A percentile compares a stretch with the other conserved stretches of the same genome.
Conservation (phyloP, 163 green algal genomes). For the Coccomyxa subellipsoidea region DNA sequence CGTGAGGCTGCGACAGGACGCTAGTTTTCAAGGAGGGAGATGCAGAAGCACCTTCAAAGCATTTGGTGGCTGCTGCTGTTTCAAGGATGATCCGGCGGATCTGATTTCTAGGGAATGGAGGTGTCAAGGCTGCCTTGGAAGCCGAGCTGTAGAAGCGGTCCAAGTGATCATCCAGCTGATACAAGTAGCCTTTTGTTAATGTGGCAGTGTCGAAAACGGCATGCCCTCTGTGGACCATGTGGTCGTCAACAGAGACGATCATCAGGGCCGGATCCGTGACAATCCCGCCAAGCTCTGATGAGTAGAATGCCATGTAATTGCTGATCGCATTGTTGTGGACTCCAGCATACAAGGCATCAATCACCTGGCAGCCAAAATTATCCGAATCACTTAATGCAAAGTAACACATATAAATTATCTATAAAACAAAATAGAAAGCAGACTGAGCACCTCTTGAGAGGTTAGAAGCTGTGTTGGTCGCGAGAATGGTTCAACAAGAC, state of each 20-base stretch:
- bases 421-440: no score
- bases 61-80: slow-evolving; percentile 66
- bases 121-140: slow-evolving; percentile 45
- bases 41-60: slow-evolving; percentile 1
- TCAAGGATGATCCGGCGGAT: slow-evolving; percentile 75
- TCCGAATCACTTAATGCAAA: background rate
- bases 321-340: slow-evolving; percentile 5
- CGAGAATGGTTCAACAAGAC: background rate
- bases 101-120: slow-evolving; percentile 49
- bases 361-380: background rate
- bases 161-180: slow-evolving; percentile 80
- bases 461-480: background rate
- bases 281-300: slow-evolving; percentile 73
- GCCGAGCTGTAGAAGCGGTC: slow-evolving; percentile 54
- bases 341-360: background rate
- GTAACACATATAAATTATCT: no score
- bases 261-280: slow-evolving; percentile 81
- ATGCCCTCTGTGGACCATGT: slow-evolving; percentile 56
- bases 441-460: background rate
- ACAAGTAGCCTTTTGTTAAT: slow-evolving; percentile 71
- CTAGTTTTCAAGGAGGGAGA: no score
- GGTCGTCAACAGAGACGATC: slow-evolving; percentile 69
- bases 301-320: slow-evolving; percentile 73
- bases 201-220: slow-evolving; percentile 69
- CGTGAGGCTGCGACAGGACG: no score